A percentile compares a stretch with the other conserved stretches of the same genome.
Evolutionary conservation across 805 yeast species (phyloP).

Genomic region (Candida namnaoensis): DNA sequence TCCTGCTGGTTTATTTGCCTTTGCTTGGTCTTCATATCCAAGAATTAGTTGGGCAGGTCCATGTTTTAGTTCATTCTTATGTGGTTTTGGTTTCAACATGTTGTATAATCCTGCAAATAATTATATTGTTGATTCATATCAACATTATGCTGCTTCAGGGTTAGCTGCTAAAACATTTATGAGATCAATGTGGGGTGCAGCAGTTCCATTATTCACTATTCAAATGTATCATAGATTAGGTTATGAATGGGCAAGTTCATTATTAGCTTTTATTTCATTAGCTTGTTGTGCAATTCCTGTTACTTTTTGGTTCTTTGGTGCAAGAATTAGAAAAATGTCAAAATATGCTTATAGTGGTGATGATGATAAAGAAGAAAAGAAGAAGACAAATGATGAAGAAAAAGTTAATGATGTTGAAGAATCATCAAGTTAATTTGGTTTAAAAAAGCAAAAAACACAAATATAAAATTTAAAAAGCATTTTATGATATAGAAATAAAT

Average conservation of each 20-base stretch:
- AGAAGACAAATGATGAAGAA: neutral
- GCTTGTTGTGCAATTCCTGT: constrained; percentile 47
- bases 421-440: no score
- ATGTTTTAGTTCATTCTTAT: constrained; percentile 66
- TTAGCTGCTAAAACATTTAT: constrained; percentile 73
- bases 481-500: no score
- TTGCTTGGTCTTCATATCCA: constrained; percentile 71
- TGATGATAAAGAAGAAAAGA: neutral
- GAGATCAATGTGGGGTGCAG: constrained; percentile 49
- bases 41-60: constrained; percentile 76
- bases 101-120: constrained; percentile 71
- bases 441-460: no score
- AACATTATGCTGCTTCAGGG: constrained; percentile 73
- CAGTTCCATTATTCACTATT: constrained; percentile 44
- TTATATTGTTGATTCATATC: constrained; percentile 86
- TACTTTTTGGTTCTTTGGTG: constrained; percentile 40
- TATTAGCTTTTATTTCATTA: constrained; percentile 45
- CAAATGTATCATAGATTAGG: constrained; percentile 49
- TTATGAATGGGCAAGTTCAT: constrained; percentile 46
- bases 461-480: no score
- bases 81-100: constrained; percentile 73
- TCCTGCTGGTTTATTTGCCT: constrained; percentile 66
- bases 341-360: constrained; percentile 48
- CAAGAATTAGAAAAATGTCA: constrained; percentile 36
- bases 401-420: no score